A percentile compares a stretch with the other conserved stretches of the same genome.
phyloP scores from a whole-genome alignment of 352 stramenopile genomes.

The Phytopythium boreale region DNA sequence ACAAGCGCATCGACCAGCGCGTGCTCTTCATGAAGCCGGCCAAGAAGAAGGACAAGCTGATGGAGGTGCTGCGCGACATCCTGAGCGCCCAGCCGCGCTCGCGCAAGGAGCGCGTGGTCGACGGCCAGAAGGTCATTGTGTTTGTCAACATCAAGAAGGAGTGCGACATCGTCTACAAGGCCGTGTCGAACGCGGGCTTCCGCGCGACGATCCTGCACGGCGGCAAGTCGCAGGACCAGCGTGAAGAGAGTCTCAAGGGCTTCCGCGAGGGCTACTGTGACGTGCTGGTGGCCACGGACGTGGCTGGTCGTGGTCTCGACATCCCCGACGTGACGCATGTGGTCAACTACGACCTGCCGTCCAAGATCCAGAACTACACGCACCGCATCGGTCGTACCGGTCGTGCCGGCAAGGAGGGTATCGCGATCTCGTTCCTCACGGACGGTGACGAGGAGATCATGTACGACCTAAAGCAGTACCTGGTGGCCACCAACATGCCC shows the following conservation, averaged over 20 bases:
- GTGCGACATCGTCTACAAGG: conserved; percentile 93
- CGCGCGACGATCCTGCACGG: conserved; percentile 94
- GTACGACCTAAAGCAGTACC: conserved; percentile 96
- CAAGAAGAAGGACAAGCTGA: conserved; percentile 90
- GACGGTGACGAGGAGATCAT: conserved; percentile 97
- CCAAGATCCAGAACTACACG: conserved; percentile 98
- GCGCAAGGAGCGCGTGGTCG: conserved; percentile 65
- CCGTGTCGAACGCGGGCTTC: conserved; percentile 90
- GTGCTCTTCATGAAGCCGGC: conserved; percentile 91
- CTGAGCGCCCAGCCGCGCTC: conserved; percentile 57
- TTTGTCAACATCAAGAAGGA: conserved; percentile 99
- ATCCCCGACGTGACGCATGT: conserved; percentile 98
- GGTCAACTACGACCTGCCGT: conserved; percentile 98
- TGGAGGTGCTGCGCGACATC: conserved; percentile 87
- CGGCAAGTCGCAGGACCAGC: conserved; percentile 96
- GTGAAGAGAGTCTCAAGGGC: conserved; percentile 89
- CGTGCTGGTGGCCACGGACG: conserved; percentile 93
- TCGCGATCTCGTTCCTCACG: conserved; percentile 97
- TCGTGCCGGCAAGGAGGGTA: conserved; percentile 95
- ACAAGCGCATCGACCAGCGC: conserved; percentile 97
- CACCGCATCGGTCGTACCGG: conserved; percentile 98
- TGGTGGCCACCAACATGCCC: conserved; percentile 92
- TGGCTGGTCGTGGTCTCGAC: conserved; percentile 96
- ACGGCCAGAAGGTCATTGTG: conserved; percentile 97
- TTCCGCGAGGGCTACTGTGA: conserved; percentile 90